Evolutionary conservation across 441 rosid species (phyloP), one percentile per base, ranked within the genome.

Genomic region (Pelargonium australe): DNA sequence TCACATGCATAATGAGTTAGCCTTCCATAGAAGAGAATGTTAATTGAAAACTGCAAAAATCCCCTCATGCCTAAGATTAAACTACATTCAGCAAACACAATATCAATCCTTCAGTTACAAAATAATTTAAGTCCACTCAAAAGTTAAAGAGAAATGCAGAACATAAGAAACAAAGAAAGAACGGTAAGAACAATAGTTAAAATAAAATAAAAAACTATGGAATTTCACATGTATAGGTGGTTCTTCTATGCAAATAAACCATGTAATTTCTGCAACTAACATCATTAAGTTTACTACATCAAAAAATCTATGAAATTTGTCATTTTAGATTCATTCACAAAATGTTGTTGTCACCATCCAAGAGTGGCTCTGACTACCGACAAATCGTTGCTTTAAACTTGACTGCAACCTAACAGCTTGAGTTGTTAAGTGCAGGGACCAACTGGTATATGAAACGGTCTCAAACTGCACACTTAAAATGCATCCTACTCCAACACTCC

Each of bases 31-130:
- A 25, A 61, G 67, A 67, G 55, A 63, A 76, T 68, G 34, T 45
- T 60, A 40, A 70, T n/a, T 49, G 65, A 55, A 34, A 28, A 9
- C 45, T 44, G 65, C 23, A 63, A 60, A 41, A 74, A 68, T 14
- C 45, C 55, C 63, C 49, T 20, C 5, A 60, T 25, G 28, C 31
- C 31, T 0, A 72, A 67, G 64, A 14, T 45, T 31, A 70, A 75
- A 58, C 45, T 61, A 31, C 68, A 70, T 58, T 62, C 63, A 60
- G 64, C 45, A 73, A 53, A 66, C 82, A 76, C 81, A 76, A 78
- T 63, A n/a, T 64, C 25, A 62, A 61, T 45, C 20, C 19, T 47
- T 49, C 9, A n/a, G 51, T 61, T 44, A 64, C 23, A 40, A 20
- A 62, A 19, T n/a, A 25, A 31, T 64, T 10, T 58, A 17, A 43